A percentile compares a stretch with the other conserved stretches of the same genome.
These are phyloP conservation scores for Annulohypoxylon truncatum DNA, from an alignment of 2,329 filamentous ascomycete genomes.

Conservation along the genomic window DNA sequence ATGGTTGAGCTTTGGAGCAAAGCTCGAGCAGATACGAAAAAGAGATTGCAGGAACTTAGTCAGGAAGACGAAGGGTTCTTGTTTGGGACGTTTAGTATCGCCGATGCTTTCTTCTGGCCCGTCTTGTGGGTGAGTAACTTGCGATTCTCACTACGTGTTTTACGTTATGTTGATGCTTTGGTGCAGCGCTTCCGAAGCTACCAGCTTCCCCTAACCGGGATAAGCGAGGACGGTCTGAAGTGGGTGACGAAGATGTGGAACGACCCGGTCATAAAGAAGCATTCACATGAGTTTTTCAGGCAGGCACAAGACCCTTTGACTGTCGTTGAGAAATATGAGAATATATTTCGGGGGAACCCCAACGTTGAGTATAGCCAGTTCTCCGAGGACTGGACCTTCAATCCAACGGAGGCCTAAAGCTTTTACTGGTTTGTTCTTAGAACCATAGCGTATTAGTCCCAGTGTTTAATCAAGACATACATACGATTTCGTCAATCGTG, in stretches of 20 bases:
- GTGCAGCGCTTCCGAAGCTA: conserved; percentile 47
- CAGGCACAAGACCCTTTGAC: conserved; percentile 44
- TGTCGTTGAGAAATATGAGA: conserved; percentile 41
- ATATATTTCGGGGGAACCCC: conserved; percentile 40
- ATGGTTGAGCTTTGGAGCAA: conserved; percentile 44
- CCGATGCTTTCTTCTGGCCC: conserved; percentile 50
- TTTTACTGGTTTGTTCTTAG: background rate
- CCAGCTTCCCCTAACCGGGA: conserved; percentile 44
- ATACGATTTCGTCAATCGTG: background rate
- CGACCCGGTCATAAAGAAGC: conserved; percentile 40
- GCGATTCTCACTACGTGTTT: background rate
- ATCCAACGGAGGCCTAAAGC: background rate
- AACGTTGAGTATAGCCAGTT: conserved; percentile 42
- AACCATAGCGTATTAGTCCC: background rate
- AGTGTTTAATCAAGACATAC: background rate
- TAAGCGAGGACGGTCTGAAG: conserved; percentile 41
- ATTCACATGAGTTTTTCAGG: conserved; percentile 44
- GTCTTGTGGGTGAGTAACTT: conserved; percentile 46
- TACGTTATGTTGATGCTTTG: background rate
- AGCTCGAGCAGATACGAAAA: conserved; percentile 35
- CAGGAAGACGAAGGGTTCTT: conserved; percentile 46
- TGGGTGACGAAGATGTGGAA: conserved; percentile 50
- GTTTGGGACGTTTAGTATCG: conserved; percentile 48
- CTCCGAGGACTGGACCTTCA: conserved; percentile 43
- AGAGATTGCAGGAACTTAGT: conserved; percentile 35